Conservation (phyloP, 1,284 basidiomycete species). For the Trametes hirsuta region DNA sequence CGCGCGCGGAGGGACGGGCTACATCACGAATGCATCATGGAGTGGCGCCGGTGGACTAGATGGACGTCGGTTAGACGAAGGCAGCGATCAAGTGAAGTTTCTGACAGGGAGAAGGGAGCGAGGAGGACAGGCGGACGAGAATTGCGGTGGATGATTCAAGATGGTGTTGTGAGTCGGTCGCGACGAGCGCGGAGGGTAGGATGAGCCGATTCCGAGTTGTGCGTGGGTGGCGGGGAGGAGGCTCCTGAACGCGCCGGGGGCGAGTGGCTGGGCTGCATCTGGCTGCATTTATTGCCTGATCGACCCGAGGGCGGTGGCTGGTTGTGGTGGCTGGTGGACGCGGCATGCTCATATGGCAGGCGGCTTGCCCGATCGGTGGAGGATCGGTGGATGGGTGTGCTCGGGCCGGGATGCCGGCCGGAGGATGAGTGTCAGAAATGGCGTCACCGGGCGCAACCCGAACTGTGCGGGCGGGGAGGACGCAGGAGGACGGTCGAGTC, state of each 20-base stretch:
- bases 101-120: not conserved
- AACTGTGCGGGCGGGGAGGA: too few species aligned
- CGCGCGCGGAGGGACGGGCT: not conserved
- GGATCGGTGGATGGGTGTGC: not conserved
- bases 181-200: not conserved
- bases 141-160: not conserved
- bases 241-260: not conserved
- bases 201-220: not conserved
- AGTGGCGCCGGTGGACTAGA: not conserved
- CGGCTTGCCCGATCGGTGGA: not conserved
- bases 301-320: not conserved
- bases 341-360: slow-evolving; percentile 6
- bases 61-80: not conserved
- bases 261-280: not conserved
- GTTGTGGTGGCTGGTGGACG: not conserved
- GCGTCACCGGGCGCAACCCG: slow-evolving; percentile 12
- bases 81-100: not conserved
- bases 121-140: not conserved
- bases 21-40: not conserved
- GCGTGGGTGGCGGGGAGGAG: not conserved
- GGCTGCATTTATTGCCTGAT: not conserved
- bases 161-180: not conserved
- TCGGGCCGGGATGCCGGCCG: slow-evolving; percentile 10
- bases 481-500: too few species aligned
- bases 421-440: slow-evolving; percentile 15